Percentiles rank a stretch among this genome's conserved stretches.
Conservation (phyloP, 2,329 filamentous ascomycete species). For the Fusarium anguioides region DNA sequence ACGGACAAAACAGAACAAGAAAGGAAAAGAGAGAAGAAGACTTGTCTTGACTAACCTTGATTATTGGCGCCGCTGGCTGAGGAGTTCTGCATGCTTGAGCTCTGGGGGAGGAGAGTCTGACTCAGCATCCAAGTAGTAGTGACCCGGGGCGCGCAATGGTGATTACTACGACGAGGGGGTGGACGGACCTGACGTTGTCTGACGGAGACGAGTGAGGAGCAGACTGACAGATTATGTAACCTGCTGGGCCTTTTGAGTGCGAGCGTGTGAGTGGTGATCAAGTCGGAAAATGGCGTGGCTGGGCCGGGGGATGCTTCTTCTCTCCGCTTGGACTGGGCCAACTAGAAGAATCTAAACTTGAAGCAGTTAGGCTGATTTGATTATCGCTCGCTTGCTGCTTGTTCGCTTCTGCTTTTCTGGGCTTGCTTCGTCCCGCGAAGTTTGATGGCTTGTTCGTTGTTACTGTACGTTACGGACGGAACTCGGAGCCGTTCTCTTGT, state of each 20-base stretch:
- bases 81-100: conserved; percentile 49
- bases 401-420: conserved; percentile 22
- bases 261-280: conserved; percentile 33
- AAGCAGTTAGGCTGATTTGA: conserved; percentile 1
- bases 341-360: conserved; percentile 17
- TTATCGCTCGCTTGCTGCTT: conserved; percentile 30
- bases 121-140: conserved; percentile 50
- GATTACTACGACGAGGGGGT: conserved; percentile 47
- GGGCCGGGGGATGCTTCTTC: conserved; percentile 39
- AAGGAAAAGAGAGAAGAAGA: conserved; percentile 28
- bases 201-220: conserved; percentile 42
- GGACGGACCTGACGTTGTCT: conserved; percentile 42
- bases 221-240: conserved; percentile 46
- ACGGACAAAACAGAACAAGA: conserved; percentile 26
- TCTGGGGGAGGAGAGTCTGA: conserved; percentile 47
- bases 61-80: conserved; percentile 49
- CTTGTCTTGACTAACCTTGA: conserved; percentile 48
- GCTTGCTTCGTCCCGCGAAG: neutral
- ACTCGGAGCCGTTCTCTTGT: conserved; percentile 19
- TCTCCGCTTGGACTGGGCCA: conserved; percentile 26
- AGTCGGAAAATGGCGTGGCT: conserved; percentile 47
- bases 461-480: conserved; percentile 23
- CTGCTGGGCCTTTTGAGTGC: conserved; percentile 31
- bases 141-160: conserved; percentile 43
- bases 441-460: neutral